These are phyloP conservation scores for Trapa incisa DNA, from an alignment of 345 rosid species.

Conservation along the genomic window DNA sequence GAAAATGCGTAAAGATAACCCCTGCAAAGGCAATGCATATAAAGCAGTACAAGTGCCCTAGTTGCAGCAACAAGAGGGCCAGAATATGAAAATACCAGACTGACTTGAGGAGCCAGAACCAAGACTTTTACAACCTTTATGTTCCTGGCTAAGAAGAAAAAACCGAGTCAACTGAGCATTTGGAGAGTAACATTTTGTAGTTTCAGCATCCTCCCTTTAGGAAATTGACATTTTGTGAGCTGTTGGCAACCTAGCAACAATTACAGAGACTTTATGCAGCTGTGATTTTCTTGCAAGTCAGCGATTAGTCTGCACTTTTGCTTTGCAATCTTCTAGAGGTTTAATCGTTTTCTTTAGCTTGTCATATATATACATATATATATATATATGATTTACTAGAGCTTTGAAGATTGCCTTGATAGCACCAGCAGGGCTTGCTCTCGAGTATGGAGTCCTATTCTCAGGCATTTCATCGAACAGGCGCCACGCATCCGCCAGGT, in stretches of 20 bases:
- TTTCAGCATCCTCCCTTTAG: not conserved
- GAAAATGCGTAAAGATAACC: constrained; percentile 97
- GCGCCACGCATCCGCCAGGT: constrained; percentile 20
- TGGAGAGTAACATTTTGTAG: not conserved
- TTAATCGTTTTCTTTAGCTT: too few relatives aligned
- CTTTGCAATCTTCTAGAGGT: too few relatives aligned
- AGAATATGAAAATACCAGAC: constrained; percentile 34
- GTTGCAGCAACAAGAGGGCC: constrained; percentile 87
- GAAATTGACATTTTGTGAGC: not conserved
- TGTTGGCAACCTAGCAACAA: not conserved
- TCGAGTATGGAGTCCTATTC: constrained; percentile 1
- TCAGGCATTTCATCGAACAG: constrained; percentile 55
- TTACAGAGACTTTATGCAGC: constrained; percentile 2
- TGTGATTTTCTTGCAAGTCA: not conserved
- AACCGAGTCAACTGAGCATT: not conserved
- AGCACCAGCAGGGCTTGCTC: too few relatives aligned
- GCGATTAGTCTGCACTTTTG: not conserved
- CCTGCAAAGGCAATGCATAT: constrained; percentile 98
- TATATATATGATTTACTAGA: too few relatives aligned
- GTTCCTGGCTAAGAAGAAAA: not conserved
- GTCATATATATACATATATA: too few relatives aligned
- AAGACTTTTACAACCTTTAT: not conserved
- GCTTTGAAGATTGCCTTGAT: too few relatives aligned
- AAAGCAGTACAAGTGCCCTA: constrained; percentile 97
- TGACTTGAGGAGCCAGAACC: not conserved